Conservation (phyloP, 2,329 filamentous ascomycete species). For the Cladosporium velox region DNA sequence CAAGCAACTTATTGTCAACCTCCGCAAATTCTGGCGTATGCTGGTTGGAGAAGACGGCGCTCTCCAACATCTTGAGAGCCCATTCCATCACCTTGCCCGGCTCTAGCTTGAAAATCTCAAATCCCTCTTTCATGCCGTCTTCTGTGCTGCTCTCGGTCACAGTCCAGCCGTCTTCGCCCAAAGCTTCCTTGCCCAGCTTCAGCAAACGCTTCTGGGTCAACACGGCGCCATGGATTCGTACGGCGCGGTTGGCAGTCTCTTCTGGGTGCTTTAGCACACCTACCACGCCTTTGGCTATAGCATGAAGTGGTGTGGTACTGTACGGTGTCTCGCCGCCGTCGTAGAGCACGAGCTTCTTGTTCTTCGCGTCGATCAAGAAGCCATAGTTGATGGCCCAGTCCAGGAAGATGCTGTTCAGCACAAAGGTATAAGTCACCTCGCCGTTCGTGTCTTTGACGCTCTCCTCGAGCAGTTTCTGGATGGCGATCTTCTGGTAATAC, state of each 20-base stretch:
- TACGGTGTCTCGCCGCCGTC: constrained; percentile 40
- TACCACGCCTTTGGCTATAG: constrained; percentile 39
- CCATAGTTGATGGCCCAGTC: constrained; percentile 40
- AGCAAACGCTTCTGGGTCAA: constrained; percentile 43
- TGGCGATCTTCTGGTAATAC: constrained; percentile 37
- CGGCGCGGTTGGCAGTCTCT: constrained; percentile 39
- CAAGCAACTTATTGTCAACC: constrained; percentile 42
- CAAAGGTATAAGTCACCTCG: constrained; percentile 38
- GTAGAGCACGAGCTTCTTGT: constrained; percentile 36
- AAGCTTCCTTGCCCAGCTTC: constrained; percentile 37
- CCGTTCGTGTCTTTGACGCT: constrained; percentile 32
- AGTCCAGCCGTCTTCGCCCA: constrained; percentile 35
- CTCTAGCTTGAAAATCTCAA: constrained; percentile 35
- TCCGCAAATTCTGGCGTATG: constrained; percentile 39
- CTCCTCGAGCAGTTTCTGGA: constrained; percentile 37
- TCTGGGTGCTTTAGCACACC: constrained; percentile 38
- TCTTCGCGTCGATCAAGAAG: constrained; percentile 36
- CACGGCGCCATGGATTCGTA: constrained; percentile 41
- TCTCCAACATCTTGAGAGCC: constrained; percentile 36
- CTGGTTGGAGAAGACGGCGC: constrained; percentile 32
- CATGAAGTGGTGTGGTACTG: constrained; percentile 35
- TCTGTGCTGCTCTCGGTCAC: constrained; percentile 29
- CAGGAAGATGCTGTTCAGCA: constrained; percentile 42
- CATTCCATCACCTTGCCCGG: constrained; percentile 24
- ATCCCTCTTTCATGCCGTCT: constrained; percentile 36